A percentile compares a stretch with the other conserved stretches of the same genome.
phyloP scores from a whole-genome alignment of 345 rosid species.

The Citrus australasica region DNA sequence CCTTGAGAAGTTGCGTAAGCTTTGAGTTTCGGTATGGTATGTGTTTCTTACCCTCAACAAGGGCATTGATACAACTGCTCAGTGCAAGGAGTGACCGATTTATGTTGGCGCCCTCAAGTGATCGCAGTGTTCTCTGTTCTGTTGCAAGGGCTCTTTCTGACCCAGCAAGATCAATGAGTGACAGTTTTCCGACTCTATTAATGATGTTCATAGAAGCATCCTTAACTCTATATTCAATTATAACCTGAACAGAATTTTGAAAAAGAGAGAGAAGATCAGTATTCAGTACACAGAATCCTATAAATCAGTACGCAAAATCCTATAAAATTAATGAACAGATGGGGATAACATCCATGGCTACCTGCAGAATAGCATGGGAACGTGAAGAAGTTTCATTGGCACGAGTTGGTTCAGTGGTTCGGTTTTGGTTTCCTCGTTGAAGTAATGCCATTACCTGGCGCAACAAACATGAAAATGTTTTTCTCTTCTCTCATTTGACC shows the following conservation, averaged over 20 bases:
- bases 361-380: conserved; percentile 97
- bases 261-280: not conserved
- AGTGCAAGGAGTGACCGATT: conserved; percentile 89
- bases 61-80: conserved; percentile 94
- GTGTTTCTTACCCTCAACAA: conserved; percentile 95
- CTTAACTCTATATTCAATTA: conserved; percentile 65
- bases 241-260: conserved; percentile 43
- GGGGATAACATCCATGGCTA: conserved; percentile 9
- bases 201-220: conserved; percentile 68
- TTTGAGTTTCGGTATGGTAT: conserved; percentile 90
- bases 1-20: conserved; percentile 95
- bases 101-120: conserved; percentile 93
- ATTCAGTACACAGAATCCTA: not conserved
- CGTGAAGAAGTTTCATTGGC: conserved; percentile 94
- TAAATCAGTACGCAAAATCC: not conserved
- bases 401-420: conserved; percentile 95
- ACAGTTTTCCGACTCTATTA: conserved; percentile 71
- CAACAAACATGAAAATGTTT: conserved; percentile 11
- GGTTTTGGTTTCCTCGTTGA: conserved; percentile 85
- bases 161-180: conserved; percentile 97
- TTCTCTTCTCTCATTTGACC: conserved; percentile 7
- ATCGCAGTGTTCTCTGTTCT: conserved; percentile 85
- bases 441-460: conserved; percentile 89
- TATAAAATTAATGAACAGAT: not conserved
- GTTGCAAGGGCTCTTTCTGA: conserved; percentile 96